Percentiles rank a stretch among this genome's conserved stretches.
These are phyloP conservation scores for Euclidium syriacum DNA, from an alignment of 345 rosid genomes.

Conservation along the genomic window DNA sequence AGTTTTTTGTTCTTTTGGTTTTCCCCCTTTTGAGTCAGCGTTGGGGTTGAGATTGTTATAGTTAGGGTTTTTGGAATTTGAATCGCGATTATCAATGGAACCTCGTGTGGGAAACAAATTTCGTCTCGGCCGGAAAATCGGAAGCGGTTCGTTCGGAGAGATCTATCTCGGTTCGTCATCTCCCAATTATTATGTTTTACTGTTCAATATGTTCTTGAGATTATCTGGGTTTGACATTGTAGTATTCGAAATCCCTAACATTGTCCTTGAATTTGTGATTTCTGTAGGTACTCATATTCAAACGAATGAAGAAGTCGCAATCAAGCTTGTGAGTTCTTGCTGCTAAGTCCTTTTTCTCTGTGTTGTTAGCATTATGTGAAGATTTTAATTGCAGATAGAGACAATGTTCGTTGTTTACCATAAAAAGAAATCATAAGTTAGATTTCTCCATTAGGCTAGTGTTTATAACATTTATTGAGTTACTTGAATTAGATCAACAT, in stretches of 20 bases:
- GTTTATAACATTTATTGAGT: background rate
- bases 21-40: background rate
- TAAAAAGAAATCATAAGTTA: slow-evolving; percentile 16
- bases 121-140: slow-evolving; percentile 90
- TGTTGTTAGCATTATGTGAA: background rate
- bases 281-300: slow-evolving; percentile 69
- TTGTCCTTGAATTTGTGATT: slow-evolving; percentile 1
- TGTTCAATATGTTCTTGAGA: background rate
- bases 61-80: slow-evolving; percentile 27
- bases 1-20: background rate
- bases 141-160: slow-evolving; percentile 98
- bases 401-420: slow-evolving; percentile 12
- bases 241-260: background rate
- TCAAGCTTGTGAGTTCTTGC: slow-evolving; percentile 77
- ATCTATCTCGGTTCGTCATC: slow-evolving; percentile 75
- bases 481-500: slow-evolving; percentile 5
- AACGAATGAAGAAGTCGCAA: slow-evolving; percentile 91
- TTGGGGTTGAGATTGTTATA: slow-evolving; percentile 16
- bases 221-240: background rate
- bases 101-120: slow-evolving; percentile 86
- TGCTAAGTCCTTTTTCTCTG: background rate
- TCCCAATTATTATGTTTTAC: background rate
- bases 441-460: background rate
- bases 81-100: slow-evolving; percentile 48
- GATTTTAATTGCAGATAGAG: background rate